phyloP scores from a whole-genome alignment of 129 eudicot species.

The Rutidosis leptorrhynchoides region DNA sequence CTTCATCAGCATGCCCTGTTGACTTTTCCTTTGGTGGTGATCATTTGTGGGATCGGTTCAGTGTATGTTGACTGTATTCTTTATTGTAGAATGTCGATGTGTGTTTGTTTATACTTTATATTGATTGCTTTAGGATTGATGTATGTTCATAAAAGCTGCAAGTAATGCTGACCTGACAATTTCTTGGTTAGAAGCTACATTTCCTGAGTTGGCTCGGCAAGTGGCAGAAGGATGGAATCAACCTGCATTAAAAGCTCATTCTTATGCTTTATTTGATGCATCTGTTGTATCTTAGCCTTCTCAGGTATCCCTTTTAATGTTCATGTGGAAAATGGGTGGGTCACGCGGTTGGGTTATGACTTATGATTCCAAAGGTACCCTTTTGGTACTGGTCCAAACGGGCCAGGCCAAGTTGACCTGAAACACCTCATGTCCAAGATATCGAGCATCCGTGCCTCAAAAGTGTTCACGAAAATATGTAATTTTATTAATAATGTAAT shows the following conservation, averaged over 20 bases:
- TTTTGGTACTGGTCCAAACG: background rate
- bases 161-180: slow-evolving; percentile 69
- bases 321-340: slow-evolving; percentile 7
- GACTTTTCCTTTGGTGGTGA: slow-evolving; percentile 91
- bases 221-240: slow-evolving; percentile 55
- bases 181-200: slow-evolving; percentile 96
- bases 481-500: background rate
- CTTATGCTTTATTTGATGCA: slow-evolving; percentile 64
- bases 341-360: background rate
- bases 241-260: slow-evolving; percentile 62
- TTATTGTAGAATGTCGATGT: background rate
- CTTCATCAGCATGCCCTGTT: slow-evolving; percentile 83
- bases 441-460: background rate
- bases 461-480: background rate
- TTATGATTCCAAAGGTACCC: background rate
- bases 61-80: slow-evolving; percentile 48
- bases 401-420: background rate
- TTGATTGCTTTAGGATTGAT: background rate
- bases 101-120: slow-evolving; percentile 1
- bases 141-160: slow-evolving; percentile 35
- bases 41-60: slow-evolving; percentile 95
- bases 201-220: slow-evolving; percentile 72
- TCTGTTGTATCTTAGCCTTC: slow-evolving; percentile 86
- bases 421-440: background rate
- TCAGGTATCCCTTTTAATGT: slow-evolving; percentile 56